These are phyloP conservation scores for Fusarium sp. DNA, from an alignment of 2,329 filamentous ascomycete genomes.

Conservation along the genomic window DNA sequence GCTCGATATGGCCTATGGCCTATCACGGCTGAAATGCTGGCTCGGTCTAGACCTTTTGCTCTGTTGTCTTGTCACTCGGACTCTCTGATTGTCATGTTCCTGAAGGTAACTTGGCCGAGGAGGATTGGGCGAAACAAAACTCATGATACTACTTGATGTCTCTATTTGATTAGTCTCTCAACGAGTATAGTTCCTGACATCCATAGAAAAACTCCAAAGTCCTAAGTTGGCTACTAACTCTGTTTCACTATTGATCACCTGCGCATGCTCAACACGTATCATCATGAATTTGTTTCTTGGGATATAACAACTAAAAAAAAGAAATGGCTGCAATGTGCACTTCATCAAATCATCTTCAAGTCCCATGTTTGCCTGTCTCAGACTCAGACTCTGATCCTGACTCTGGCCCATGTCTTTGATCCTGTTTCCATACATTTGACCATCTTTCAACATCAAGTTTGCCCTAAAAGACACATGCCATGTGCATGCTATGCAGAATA, in stretches of 20 bases:
- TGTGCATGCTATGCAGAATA: slow-evolving; percentile 24
- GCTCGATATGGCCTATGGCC: slow-evolving; percentile 13
- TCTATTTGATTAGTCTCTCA: neutral
- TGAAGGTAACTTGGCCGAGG: slow-evolving; percentile 1
- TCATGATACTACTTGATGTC: neutral
- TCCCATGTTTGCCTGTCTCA: slow-evolving; percentile 5
- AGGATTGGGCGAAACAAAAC: neutral
- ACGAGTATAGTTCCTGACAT: neutral
- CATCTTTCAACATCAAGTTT: slow-evolving; percentile 14
- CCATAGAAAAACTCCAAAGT: neutral
- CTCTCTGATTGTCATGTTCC: slow-evolving; percentile 18
- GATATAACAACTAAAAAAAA: slow-evolving; percentile 40
- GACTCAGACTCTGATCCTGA: neutral
- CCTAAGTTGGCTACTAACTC: neutral
- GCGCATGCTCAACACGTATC: neutral
- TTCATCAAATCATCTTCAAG: slow-evolving; percentile 31
- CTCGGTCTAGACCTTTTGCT: slow-evolving; percentile 16
- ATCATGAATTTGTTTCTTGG: slow-evolving; percentile 31
- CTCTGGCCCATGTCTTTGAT: slow-evolving; percentile 9
- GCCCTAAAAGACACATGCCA: slow-evolving; percentile 18
- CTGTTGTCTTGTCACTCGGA: neutral
- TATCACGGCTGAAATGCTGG: neutral
- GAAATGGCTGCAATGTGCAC: slow-evolving; percentile 35
- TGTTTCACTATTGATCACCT: neutral
- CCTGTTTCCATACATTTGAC: slow-evolving; percentile 25